These are phyloP conservation scores for Diaporthe caulivora DNA, from an alignment of 2,329 filamentous ascomycete species.

Conservation along the genomic window DNA sequence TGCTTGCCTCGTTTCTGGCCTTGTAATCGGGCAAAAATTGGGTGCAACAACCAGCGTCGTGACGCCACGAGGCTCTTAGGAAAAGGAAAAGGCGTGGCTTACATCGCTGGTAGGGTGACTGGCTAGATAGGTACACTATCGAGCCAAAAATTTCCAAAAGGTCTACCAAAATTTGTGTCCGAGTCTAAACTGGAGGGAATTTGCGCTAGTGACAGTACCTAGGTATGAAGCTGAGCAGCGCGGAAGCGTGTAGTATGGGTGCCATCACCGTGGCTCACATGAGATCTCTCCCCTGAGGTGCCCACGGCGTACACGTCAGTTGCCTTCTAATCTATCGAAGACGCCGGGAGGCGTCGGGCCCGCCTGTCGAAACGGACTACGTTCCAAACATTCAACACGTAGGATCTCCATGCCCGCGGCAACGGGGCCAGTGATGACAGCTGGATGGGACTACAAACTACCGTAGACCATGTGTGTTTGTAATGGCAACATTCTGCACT, in stretches of 20 bases:
- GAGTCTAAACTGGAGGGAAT: not conserved
- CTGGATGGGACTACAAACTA: no score
- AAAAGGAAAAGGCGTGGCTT: constrained; percentile 20
- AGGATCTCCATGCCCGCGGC: not conserved
- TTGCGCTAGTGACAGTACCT: not conserved
- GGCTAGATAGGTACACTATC: constrained; percentile 36
- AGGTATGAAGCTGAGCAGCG: not conserved
- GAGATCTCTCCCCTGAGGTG: no score
- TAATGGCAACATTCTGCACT: no score
- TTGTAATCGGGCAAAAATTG: constrained; percentile 46
- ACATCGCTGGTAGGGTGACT: constrained; percentile 37
- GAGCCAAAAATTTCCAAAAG: constrained; percentile 39
- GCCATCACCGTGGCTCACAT: not conserved
- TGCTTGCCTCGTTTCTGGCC: constrained; percentile 52
- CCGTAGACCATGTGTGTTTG: no score
- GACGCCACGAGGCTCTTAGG: constrained; percentile 37
- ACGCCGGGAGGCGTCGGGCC: no score
- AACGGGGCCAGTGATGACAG: no score
- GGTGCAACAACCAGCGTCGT: constrained; percentile 43
- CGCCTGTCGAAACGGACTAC: not conserved
- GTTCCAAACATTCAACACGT: not conserved
- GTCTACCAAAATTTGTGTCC: not conserved
- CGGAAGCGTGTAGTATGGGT: not conserved
- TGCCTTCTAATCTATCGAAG: not conserved
- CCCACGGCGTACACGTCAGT: not conserved